Conservation (phyloP, 2,329 filamentous ascomycete species). For the Microcyclosporella mali region DNA sequence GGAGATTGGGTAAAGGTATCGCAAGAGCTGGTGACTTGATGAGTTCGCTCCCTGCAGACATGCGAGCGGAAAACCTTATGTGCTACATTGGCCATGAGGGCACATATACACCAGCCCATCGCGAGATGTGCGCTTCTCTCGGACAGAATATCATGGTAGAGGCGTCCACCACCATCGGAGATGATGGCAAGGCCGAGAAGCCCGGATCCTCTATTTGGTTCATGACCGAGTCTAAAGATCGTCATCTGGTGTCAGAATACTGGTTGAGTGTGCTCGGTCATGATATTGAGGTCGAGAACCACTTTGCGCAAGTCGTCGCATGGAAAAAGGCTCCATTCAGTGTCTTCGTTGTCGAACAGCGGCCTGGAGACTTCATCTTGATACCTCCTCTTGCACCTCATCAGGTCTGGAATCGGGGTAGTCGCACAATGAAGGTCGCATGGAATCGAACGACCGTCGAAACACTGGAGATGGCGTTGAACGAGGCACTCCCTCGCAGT, state of each 20-base stretch:
- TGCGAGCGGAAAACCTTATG: constrained; percentile 96
- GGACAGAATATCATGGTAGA: constrained; percentile 99
- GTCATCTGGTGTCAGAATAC: constrained; percentile 84
- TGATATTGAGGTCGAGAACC: constrained; percentile 93
- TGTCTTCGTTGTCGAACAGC: constrained; percentile 88
- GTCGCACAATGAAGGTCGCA: constrained; percentile 91
- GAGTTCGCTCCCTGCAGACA: constrained; percentile 78
- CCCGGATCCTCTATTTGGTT: constrained; percentile 94
- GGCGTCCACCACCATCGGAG: constrained; percentile 59
- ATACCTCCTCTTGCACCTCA: constrained; percentile 90
- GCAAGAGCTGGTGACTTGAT: constrained; percentile 84
- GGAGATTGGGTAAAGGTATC: constrained; percentile 50
- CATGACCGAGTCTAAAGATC: constrained; percentile 94
- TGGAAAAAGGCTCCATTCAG: constrained; percentile 94
- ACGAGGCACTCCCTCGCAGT: constrained; percentile 81
- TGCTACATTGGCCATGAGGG: constrained; percentile 97
- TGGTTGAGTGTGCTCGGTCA: constrained; percentile 90
- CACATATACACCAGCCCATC: constrained; percentile 89
- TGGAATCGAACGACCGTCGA: constrained; percentile 96
- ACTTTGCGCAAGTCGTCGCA: constrained; percentile 91
- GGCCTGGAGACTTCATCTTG: constrained; percentile 82
- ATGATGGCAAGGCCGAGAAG: constrained; percentile 63
- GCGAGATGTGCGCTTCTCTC: constrained; percentile 94
- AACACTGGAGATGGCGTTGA: constrained; percentile 77
- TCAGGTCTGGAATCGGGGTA: constrained; percentile 97